phyloP scores from a whole-genome alignment of 2,329 filamentous ascomycete species.

The Stagonosporopsis vannaccii region DNA sequence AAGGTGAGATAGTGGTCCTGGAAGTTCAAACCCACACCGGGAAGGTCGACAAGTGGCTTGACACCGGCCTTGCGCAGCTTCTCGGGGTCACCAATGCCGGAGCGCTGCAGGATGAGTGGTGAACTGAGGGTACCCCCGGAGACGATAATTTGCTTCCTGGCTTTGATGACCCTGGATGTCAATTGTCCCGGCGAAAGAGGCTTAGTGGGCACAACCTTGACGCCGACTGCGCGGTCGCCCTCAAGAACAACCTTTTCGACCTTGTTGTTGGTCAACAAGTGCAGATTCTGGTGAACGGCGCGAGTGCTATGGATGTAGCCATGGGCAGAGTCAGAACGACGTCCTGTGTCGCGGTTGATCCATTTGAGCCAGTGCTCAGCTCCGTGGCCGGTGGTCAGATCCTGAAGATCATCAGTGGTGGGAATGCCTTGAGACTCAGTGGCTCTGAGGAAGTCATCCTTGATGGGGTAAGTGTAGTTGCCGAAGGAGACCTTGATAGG shows the following conservation, averaged over 20 bases:
- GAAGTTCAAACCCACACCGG: constrained; percentile 78
- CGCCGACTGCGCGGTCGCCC: constrained; percentile 73
- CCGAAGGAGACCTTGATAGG: constrained; percentile 83
- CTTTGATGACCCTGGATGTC: constrained; percentile 66
- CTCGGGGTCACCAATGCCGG: constrained; percentile 75
- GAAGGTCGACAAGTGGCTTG: constrained; percentile 73
- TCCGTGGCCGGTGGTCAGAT: constrained; percentile 71
- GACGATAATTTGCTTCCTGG: constrained; percentile 77
- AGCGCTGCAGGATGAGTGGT: constrained; percentile 77
- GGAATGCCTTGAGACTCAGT: constrained; percentile 77
- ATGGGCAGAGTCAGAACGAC: constrained; percentile 78
- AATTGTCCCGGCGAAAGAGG: constrained; percentile 64
- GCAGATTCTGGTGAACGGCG: constrained; percentile 72
- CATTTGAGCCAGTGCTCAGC: constrained; percentile 87
- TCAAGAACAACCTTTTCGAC: constrained; percentile 79
- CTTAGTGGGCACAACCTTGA: constrained; percentile 75
- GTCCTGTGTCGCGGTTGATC: constrained; percentile 76
- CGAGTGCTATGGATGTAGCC: constrained; percentile 80
- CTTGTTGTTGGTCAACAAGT: constrained; percentile 77
- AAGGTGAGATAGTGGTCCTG: constrained; percentile 79
- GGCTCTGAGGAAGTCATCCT: constrained; percentile 79
- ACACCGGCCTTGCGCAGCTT: constrained; percentile 74
- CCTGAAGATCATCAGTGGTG: constrained; percentile 77
- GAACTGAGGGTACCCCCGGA: constrained; percentile 77
- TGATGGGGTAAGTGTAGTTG: constrained; percentile 82